These are phyloP conservation scores for Sphaerulina musiva DNA, from an alignment of 2,329 filamentous ascomycete species.

Conservation along the genomic window DNA sequence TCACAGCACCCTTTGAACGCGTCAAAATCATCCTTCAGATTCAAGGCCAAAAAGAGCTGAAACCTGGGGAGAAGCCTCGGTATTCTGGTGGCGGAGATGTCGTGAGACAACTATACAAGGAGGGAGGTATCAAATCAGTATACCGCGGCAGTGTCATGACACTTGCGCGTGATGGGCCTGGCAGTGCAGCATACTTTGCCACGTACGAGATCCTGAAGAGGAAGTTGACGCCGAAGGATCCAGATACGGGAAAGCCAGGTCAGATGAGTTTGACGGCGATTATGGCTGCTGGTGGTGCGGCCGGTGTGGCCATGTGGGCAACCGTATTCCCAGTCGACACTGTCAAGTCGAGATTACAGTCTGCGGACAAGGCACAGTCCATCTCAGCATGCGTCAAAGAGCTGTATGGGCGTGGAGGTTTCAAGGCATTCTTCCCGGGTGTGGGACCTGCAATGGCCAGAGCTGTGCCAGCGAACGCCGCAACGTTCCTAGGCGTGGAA, in stretches of 20 bases:
- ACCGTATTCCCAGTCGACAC: slow-evolving; percentile 97
- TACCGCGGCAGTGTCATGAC: slow-evolving; percentile 90
- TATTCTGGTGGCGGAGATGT: slow-evolving; percentile 86
- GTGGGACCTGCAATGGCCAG: slow-evolving; percentile 87
- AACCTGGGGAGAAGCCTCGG: slow-evolving; percentile 84
- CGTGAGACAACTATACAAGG: slow-evolving; percentile 83
- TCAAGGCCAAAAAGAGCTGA: slow-evolving; percentile 80
- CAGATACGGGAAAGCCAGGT: slow-evolving; percentile 62
- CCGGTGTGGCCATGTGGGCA: slow-evolving; percentile 98
- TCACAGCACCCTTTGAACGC: slow-evolving; percentile 98
- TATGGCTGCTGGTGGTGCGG: slow-evolving; percentile 78
- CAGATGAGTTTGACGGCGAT: slow-evolving; percentile 76
- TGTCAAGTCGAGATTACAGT: slow-evolving; percentile 89
- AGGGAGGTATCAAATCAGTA: slow-evolving; percentile 83
- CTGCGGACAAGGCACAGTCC: slow-evolving; percentile 75
- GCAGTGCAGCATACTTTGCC: slow-evolving; percentile 91
- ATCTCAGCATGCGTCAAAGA: slow-evolving; percentile 72
- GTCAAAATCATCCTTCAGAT: slow-evolving; percentile 98
- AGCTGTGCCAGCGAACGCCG: slow-evolving; percentile 92
- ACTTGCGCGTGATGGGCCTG: slow-evolving; percentile 85
- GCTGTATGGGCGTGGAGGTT: slow-evolving; percentile 74
- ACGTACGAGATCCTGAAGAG: slow-evolving; percentile 96
- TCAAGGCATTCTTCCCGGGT: slow-evolving; percentile 93
- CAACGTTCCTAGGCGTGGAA: slow-evolving; percentile 84
- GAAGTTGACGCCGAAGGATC: slow-evolving; percentile 73